Evolutionary conservation across 2,329 filamentous ascomycete species (phyloP), one percentile per base, ranked within the genome.

Genomic region (Fusarium pseudocircinatum): DNA sequence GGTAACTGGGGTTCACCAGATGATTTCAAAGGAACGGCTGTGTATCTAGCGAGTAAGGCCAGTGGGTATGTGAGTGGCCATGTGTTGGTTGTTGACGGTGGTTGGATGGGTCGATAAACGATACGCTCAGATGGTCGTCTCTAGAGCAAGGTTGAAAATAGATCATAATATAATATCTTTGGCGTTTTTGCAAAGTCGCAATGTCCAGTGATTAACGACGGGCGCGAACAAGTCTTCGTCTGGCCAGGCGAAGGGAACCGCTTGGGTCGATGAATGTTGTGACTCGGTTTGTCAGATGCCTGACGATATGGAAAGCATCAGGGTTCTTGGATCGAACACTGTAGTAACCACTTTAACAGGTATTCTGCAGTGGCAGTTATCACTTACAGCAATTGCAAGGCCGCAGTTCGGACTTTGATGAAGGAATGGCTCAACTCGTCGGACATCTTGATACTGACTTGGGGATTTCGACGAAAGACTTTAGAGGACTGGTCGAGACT

Each of bases 21-120:
- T 32, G 95, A 98, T 78, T 97, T 97, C 81, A 95, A 95, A 85
- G 95, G 94, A 0, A 91, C 90, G 0, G 88, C 92, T 2, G 92
- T 97, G 34, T 97, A 90, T 78, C 83, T 97, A 71, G 93, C 93
- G 2, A 92, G 93, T 78, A 87, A 84, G 79, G 93, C 92, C n/a
- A 94, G 93, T 79, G 89, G 85, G 15, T 97, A 97, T 84, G 92
- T 97, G 42, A 94, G 89, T 74, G 95, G 95, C 0, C 93, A 97
- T 82, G 86, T 94, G 10, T 79, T 97, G 75, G 92, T 93, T 32
- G 93, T 97, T 52, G 95, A 97, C 82, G 95, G 95, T 13, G 95
- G 95, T 16, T 97, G 94, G 94, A 97, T 97, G 94, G 94, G 93
- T 4, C 87, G 94, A 85, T 97, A 74, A 50, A 53, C 28, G 34